These are phyloP conservation scores for Priceomyces carsonii DNA, from an alignment of 805 yeast species.

Conservation along the genomic window DNA sequence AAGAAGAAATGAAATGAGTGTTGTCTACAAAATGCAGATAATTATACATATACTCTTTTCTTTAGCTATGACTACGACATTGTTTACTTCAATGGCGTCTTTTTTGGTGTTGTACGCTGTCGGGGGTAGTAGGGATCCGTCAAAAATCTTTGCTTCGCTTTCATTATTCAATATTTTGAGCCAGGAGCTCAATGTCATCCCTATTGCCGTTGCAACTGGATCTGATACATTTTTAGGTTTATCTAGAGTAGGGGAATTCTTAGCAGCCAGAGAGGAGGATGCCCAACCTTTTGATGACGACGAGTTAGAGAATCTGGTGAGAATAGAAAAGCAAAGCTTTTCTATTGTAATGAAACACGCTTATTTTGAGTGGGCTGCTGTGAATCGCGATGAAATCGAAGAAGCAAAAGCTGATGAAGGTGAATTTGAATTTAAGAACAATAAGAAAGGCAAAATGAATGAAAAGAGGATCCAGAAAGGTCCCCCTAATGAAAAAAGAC, in stretches of 20 bases:
- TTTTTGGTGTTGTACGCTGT: slow-evolving; percentile 33
- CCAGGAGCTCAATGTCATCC: slow-evolving; percentile 61
- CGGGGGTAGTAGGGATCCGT: slow-evolving; percentile 42
- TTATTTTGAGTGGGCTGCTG: slow-evolving; percentile 64
- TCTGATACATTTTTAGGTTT: slow-evolving; percentile 65
- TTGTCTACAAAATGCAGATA: slow-evolving; percentile 60
- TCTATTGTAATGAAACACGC: slow-evolving; percentile 57
- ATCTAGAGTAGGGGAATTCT: slow-evolving; percentile 51
- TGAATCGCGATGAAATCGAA: slow-evolving; percentile 18
- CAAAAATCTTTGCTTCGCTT: slow-evolving; percentile 63
- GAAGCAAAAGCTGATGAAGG: too few relatives aligned
- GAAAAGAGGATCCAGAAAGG: slow-evolving; percentile 27
- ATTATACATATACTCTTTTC: slow-evolving; percentile 63
- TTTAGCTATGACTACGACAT: slow-evolving; percentile 61
- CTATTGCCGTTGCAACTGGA: slow-evolving; percentile 61
- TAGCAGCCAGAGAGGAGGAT: slow-evolving; percentile 18
- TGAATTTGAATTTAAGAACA: slow-evolving; percentile 4
- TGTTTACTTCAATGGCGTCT: slow-evolving; percentile 62
- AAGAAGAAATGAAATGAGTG: slow-evolving; percentile 58
- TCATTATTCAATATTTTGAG: slow-evolving; percentile 61
- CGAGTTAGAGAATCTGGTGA: slow-evolving; percentile 13
- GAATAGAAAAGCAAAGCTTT: slow-evolving; percentile 20
- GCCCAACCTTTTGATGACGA: slow-evolving; percentile 3
- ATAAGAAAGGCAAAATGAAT: slow-evolving; percentile 13
- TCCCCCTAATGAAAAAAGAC: too few relatives aligned